Conservation (phyloP, 1,139 yeast species). For the Kurtzmaniella quercitrusa region DNA sequence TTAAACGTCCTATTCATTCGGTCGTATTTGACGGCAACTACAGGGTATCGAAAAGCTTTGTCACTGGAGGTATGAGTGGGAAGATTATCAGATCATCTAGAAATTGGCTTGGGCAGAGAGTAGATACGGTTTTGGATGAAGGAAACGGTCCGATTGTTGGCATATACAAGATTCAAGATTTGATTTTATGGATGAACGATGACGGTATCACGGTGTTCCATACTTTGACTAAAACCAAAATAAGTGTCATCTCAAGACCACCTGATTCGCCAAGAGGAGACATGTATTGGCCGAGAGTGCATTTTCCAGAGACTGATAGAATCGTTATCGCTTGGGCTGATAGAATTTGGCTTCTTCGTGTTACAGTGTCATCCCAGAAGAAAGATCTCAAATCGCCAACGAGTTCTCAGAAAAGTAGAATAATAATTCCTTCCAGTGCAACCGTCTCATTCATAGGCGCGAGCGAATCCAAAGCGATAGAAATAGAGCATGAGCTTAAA, state of each 20-base stretch:
- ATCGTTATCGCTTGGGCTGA: slow-evolving; percentile 82
- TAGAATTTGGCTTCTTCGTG: slow-evolving; percentile 68
- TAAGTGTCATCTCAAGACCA: slow-evolving; percentile 57
- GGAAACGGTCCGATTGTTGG: slow-evolving; percentile 73
- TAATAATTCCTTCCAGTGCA: slow-evolving; percentile 60
- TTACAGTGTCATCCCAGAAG: slow-evolving; percentile 24
- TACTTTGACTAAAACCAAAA: slow-evolving; percentile 37
- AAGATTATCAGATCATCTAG: slow-evolving; percentile 68
- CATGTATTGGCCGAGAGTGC: slow-evolving; percentile 77
- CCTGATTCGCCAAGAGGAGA: slow-evolving; percentile 67
- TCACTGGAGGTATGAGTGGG: slow-evolving; percentile 92
- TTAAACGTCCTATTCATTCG: slow-evolving; percentile 84
- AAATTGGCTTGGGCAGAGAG: slow-evolving; percentile 83
- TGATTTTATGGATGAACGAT: slow-evolving; percentile 83
- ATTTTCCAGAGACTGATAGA: slow-evolving; percentile 63
- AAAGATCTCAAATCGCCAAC: slow-evolving; percentile 9
- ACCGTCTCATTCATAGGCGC: slow-evolving; percentile 54
- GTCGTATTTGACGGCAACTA: slow-evolving; percentile 78
- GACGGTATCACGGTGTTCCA: slow-evolving; percentile 66
- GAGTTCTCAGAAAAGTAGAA: slow-evolving; percentile 25
- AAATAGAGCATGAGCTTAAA: slow-evolving; percentile 51
- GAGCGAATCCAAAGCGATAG: slow-evolving; percentile 50
- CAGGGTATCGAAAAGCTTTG: slow-evolving; percentile 54
- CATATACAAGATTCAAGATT: slow-evolving; percentile 54
- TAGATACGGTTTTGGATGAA: slow-evolving; percentile 60